phyloP scores from a whole-genome alignment of 2,329 filamentous ascomycete genomes.

The Seiridium unicorne region DNA sequence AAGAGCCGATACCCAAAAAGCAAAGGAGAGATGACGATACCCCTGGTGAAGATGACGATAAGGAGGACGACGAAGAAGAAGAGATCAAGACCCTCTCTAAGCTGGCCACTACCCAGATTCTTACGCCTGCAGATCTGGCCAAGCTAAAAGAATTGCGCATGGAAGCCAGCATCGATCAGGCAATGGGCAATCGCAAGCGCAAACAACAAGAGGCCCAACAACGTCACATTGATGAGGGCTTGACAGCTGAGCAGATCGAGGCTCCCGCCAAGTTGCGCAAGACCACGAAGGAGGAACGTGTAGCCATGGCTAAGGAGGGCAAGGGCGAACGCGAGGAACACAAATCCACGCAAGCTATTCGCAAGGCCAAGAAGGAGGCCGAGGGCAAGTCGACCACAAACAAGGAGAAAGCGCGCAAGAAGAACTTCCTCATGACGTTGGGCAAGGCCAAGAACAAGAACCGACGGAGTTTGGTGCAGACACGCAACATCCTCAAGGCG shows the following conservation, averaged over 20 bases:
- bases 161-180: constrained; percentile 68
- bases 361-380: constrained; percentile 81
- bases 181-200: constrained; percentile 47
- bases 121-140: constrained; percentile 93
- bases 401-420: constrained; percentile 92
- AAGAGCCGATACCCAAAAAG: constrained; percentile 66
- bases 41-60: constrained; percentile 29
- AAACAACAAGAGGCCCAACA: constrained; percentile 43
- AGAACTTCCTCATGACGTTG: constrained; percentile 98
- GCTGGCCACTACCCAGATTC: constrained; percentile 87
- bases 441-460: constrained; percentile 95
- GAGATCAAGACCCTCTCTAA: constrained; percentile 58
- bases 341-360: constrained; percentile 79
- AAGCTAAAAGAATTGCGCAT: constrained; percentile 88
- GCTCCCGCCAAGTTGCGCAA: constrained; percentile 80
- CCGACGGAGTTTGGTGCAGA: constrained; percentile 89
- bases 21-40: constrained; percentile 42
- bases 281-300: constrained; percentile 83
- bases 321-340: constrained; percentile 77
- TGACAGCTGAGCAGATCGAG: constrained; percentile 91
- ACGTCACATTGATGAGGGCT: constrained; percentile 79
- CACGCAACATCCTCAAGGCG: constrained; percentile 73
- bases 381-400: constrained; percentile 97
- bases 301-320: constrained; percentile 79
- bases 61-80: constrained; percentile 23